Evolutionary conservation across 129 eudicot species (phyloP), one percentile per base, ranked within the genome.

Genomic region (Chrysanthemum lavandulifolium): DNA sequence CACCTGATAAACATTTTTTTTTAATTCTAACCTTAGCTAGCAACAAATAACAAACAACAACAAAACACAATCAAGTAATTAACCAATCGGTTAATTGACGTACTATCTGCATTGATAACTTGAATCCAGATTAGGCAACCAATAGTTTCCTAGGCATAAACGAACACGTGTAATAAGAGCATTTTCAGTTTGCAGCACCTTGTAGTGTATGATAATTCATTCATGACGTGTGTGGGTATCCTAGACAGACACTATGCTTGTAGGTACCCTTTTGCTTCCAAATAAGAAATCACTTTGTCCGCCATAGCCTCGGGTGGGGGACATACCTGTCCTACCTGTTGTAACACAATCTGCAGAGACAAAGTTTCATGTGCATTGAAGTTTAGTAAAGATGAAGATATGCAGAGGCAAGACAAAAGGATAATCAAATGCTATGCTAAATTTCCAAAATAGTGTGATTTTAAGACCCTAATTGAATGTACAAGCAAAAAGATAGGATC

Each of bases 211-310:
- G 13, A 19, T 19, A 58, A 8, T 58, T 5, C 18, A 27, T 7
- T 61, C 66, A 61, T 29, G 2, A 36, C 6, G 16, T 13, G 13
- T 60, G 65, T n/a, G 33, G 49, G 72, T 29, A 14, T 36, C 21
- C 49, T n/a, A n/a, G n/a, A n/a, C n/a, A n/a, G n/a, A n/a, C n/a
- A 0, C 50, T 84, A 87, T 9, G 92, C 84, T 58, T 85, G 70
- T 69, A 92, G 85, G 74, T 93, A 93, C 9, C 96, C 96, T 62
- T 93, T 86, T 66, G 67, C 80, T 53, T 89, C 95, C 87, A 93
- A 71, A 86, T 85, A 89, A 4, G 89, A 80, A 53, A 89, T 68
- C 73, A 93, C 92, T 73, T 74, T 75, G 27, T 85, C 88, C 8
- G 96, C 96, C 92, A 84, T 78, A 56, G 80, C 84, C 51, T 73